These are phyloP conservation scores for Kodamaea sagamina DNA, from an alignment of 805 yeast genomes.

Conservation along the genomic window DNA sequence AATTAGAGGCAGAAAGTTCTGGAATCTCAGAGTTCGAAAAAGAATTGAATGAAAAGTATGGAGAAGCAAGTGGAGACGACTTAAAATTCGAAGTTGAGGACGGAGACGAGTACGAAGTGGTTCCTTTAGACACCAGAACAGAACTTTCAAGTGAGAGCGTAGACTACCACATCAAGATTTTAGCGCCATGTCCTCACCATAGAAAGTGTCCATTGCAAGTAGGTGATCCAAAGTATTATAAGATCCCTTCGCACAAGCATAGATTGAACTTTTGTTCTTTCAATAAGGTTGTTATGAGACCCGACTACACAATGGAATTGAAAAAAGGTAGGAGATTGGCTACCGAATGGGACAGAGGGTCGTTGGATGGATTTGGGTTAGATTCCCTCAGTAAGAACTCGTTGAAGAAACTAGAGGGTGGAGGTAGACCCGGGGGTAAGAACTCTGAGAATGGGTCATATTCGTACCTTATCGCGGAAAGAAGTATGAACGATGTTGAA, in stretches of 20 bases:
- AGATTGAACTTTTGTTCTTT: constrained; percentile 75
- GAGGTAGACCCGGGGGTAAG: constrained; percentile 76
- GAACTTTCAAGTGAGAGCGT: constrained; percentile 26
- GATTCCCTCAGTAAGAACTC: constrained; percentile 32
- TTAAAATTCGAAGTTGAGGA: constrained; percentile 51
- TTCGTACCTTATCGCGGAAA: constrained; percentile 71
- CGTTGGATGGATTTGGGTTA: constrained; percentile 58
- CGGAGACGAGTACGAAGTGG: constrained; percentile 30
- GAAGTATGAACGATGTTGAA: constrained; percentile 49
- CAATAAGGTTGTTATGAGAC: constrained; percentile 71
- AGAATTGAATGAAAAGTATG: constrained; percentile 41
- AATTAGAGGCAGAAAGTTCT: constrained; percentile 28
- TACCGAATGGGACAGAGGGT: constrained; percentile 63
- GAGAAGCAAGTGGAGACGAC: constrained; percentile 45
- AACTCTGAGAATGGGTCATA: constrained; percentile 71
- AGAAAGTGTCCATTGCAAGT: constrained; percentile 82
- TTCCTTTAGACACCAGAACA: constrained; percentile 19
- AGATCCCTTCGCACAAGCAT: constrained; percentile 54
- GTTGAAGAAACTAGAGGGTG: constrained; percentile 53
- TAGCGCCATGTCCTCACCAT: constrained; percentile 94
- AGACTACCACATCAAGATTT: constrained; percentile 58
- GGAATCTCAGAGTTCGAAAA: constrained; percentile 23
- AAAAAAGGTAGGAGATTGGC: constrained; percentile 80
- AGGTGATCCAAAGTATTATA: constrained; percentile 68
- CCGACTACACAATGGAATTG: constrained; percentile 76